A percentile compares a stretch with the other conserved stretches of the same genome.
These are phyloP conservation scores for Puccinia hordei DNA, from an alignment of 1,284 basidiomycete species.

Conservation along the genomic window DNA sequence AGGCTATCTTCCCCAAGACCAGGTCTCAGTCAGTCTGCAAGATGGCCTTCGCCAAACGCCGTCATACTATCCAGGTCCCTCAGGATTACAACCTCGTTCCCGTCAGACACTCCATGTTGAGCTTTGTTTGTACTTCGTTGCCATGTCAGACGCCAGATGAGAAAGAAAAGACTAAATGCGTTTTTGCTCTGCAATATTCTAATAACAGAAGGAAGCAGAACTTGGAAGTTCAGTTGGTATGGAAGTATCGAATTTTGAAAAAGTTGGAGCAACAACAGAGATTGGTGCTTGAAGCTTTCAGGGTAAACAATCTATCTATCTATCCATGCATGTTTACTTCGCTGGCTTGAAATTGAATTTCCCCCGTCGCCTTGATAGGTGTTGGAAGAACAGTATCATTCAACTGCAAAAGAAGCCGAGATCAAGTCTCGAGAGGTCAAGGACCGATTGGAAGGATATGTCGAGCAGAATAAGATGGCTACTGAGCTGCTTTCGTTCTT, in stretches of 20 bases:
- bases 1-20: constrained; percentile 1
- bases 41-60: constrained; percentile 4
- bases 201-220: constrained; percentile 26
- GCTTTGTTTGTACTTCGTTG: background rate
- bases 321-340: background rate
- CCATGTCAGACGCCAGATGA: background rate
- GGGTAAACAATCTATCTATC: background rate
- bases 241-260: constrained; percentile 18
- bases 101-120: constrained; percentile 21
- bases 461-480: constrained; percentile 20
- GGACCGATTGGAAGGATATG: constrained; percentile 26
- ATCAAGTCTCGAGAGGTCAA: constrained; percentile 26
- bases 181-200: background rate
- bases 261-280: constrained; percentile 8
- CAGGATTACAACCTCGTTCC: constrained; percentile 16
- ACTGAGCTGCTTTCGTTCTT: constrained; percentile 7
- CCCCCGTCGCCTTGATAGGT: background rate
- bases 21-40: background rate
- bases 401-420: constrained; percentile 24
- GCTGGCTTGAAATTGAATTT: background rate
- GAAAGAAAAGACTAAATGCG: background rate
- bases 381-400: constrained; percentile 7
- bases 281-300: constrained; percentile 4
- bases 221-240: constrained; percentile 28
- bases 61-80: constrained; percentile 24